These are phyloP conservation scores for Hyaloperonospora arabidopsidis DNA, from an alignment of 352 stramenopile genomes.

Conservation along the genomic window DNA sequence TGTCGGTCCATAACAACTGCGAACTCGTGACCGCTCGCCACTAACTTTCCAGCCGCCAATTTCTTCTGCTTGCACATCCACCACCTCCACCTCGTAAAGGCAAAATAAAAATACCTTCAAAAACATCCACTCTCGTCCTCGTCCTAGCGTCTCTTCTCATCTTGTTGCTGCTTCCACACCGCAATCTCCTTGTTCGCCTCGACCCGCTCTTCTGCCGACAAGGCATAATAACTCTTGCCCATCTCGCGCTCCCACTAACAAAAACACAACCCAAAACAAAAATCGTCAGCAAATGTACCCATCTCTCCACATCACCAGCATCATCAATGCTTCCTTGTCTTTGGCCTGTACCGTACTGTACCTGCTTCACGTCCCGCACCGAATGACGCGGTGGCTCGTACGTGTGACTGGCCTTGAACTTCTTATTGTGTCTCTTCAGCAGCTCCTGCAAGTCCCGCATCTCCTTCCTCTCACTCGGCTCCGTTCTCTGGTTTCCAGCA, in stretches of 20 bases:
- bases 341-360: slow-evolving; percentile 34
- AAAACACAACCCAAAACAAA: slow-evolving; percentile 1
- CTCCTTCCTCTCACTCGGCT: slow-evolving; percentile 17
- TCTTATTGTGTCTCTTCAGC: slow-evolving; percentile 70
- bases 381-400: slow-evolving; percentile 77
- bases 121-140: too few relatives aligned
- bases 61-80: too few relatives aligned
- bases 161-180: slow-evolving; percentile 30
- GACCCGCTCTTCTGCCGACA: slow-evolving; percentile 51
- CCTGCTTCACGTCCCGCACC: slow-evolving; percentile 62
- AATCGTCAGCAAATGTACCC: not conserved
- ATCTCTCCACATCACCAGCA: not conserved
- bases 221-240: slow-evolving; percentile 61
- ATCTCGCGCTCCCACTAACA: slow-evolving; percentile 63
- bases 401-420: slow-evolving; percentile 60
- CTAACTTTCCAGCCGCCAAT: too few relatives aligned
- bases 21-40: too few relatives aligned
- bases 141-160: not conserved
- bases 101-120: too few relatives aligned
- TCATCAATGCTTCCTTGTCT: not conserved
- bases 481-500: slow-evolving; percentile 13
- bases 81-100: too few relatives aligned
- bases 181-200: slow-evolving; percentile 64
- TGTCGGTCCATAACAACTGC: too few relatives aligned
- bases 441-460: slow-evolving; percentile 51